Conservation (phyloP, 2,329 filamentous ascomycete genomes). For the Alternaria ventricosa region DNA sequence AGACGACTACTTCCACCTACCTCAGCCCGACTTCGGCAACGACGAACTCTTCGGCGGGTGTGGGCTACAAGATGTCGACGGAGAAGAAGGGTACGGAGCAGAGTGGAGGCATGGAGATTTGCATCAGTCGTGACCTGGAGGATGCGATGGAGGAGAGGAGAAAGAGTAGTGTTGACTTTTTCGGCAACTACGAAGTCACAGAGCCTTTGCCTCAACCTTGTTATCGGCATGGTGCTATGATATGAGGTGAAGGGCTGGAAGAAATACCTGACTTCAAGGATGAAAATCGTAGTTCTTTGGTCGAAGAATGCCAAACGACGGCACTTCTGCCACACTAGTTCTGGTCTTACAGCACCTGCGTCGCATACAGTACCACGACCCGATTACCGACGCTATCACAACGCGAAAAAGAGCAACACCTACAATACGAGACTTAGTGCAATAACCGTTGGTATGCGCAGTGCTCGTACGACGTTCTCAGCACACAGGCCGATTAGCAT, state of each 20-base stretch:
- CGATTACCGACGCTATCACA: background rate
- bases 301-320: background rate
- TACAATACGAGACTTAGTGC: background rate
- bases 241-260: conserved; percentile 16
- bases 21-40: conserved; percentile 21
- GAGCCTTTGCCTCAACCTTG: conserved; percentile 43
- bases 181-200: conserved; percentile 43
- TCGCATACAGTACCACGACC: background rate
- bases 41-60: conserved; percentile 28
- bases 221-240: conserved; percentile 40
- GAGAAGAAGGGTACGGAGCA: conserved; percentile 42
- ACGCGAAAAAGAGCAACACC: background rate
- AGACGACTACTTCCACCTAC: conserved; percentile 7
- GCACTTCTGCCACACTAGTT: background rate
- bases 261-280: background rate
- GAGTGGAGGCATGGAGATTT: conserved; percentile 47
- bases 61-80: conserved; percentile 44
- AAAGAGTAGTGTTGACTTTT: conserved; percentile 44
- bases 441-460: background rate
- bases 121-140: conserved; percentile 40
- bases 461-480: background rate
- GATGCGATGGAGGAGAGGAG: conserved; percentile 38
- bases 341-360: background rate
- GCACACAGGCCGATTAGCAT: background rate
- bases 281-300: background rate